Evolutionary conservation across 148 eudicot genomes (phyloP), one percentile per base, ranked within the genome.

Genomic region (Rheum nobile): DNA sequence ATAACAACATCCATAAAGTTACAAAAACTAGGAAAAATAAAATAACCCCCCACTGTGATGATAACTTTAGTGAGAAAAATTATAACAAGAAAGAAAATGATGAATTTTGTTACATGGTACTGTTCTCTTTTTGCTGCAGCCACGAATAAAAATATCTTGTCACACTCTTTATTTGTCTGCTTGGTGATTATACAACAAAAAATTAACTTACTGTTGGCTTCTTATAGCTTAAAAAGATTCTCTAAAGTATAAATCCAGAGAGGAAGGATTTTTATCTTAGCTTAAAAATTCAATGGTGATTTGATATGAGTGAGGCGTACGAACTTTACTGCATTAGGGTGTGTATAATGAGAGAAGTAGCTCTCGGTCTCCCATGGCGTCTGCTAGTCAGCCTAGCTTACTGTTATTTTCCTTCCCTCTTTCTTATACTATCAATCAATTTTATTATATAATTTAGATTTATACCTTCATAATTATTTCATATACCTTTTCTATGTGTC

Each of bases 341-440:
- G n/a, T n/a, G 65, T 24, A 26, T 57, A 50, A 24, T 57, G 31
- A 6, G 43, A 57, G 14, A 57, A 10, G 65, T 57, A 24, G 65
- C 65, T 57, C 65, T 57, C 65, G 22, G 65, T 57, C 65, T 26
- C 65, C 8, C 65, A 57, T 57, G 65, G 31, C 65, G 17, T 50
- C 55, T 50, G 24, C 55, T n/a, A n/a, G n/a, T 50, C 22, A 48
- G n/a, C 55, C 55, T 57, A 57, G 32, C 65, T 24, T 8, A 57
- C 65, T 57, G 28, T 26, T 57, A 10, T 26, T 11, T 57, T 21
- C 65, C 34, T 14, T 26, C 31, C 4, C 31, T 24, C 1, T 26
- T 55, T 55, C 31, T 8, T 55, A 22, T 57, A 26, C 3, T 50
- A 50, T 0, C 19, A 1, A n/a, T 16, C 19, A 19, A 13, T 3